phyloP scores from a whole-genome alignment of 148 eudicot genomes.

The Diospyros kaki region DNA sequence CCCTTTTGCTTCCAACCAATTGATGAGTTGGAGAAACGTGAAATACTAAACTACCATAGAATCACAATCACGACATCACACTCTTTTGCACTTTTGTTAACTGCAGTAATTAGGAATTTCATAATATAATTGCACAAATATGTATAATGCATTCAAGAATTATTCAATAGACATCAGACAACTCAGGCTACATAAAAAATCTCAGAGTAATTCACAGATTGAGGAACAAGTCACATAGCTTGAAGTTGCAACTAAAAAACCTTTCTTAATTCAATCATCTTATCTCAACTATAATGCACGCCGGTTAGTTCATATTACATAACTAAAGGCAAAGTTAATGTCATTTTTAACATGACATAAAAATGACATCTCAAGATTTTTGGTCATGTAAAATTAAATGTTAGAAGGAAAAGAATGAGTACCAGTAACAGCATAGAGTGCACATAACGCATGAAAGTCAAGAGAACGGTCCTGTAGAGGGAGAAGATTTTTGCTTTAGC shows the following conservation, averaged over 20 bases:
- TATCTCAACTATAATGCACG: neutral
- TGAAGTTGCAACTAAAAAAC: constrained; percentile 1
- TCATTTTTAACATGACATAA: constrained; percentile 4
- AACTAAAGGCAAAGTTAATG: neutral
- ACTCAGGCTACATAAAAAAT: neutral
- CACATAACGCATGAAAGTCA: constrained; percentile 83
- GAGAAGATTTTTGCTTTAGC: constrained; percentile 21
- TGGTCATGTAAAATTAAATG: constrained; percentile 2
- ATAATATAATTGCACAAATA: neutral
- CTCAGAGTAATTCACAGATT: constrained; percentile 3
- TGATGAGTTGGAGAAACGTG: constrained; percentile 1
- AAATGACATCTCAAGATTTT: neutral
- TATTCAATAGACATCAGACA: neutral
- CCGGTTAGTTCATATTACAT: neutral
- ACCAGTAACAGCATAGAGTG: constrained; percentile 92
- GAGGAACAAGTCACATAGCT: neutral
- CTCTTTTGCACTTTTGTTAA: neutral
- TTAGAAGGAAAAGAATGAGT: constrained; percentile 16
- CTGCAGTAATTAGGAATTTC: neutral
- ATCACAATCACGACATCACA: neutral
- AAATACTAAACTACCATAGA: neutral
- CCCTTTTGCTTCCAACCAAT: neutral
- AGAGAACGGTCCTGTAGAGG: constrained; percentile 84
- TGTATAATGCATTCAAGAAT: neutral
- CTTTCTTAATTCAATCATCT: neutral